Percentiles rank a stretch among this genome's conserved stretches.
Evolutionary conservation across 345 rosid genomes (phyloP).

Genomic region (Mangifera indica): DNA sequence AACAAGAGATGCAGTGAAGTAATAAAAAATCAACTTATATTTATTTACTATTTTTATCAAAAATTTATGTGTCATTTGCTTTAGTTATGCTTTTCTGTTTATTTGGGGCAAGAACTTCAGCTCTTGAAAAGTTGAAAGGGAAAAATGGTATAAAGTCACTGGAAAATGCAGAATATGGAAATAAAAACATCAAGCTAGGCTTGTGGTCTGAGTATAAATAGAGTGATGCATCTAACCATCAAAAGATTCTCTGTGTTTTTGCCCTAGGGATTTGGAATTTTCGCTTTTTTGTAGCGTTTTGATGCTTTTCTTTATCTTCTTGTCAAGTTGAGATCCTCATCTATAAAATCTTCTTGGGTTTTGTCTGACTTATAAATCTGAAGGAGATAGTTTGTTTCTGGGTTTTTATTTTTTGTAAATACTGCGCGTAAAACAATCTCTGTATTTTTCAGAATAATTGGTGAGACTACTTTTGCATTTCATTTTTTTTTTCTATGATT

Average conservation of each 20-base stretch:
- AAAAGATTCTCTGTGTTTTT: slow-evolving; percentile 12
- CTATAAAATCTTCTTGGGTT: too few relatives aligned
- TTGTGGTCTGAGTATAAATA: slow-evolving; percentile 22
- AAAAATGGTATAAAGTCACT: too few relatives aligned
- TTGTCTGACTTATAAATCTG: too few relatives aligned
- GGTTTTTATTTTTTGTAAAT: not conserved
- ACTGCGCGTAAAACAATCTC: slow-evolving; percentile 3
- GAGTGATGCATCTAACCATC: slow-evolving; percentile 13
- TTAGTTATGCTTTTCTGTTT: too few relatives aligned
- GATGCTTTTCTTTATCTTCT: not conserved
- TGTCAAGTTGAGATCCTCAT: too few relatives aligned
- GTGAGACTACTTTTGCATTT: slow-evolving; percentile 10
- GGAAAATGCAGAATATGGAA: not conserved
- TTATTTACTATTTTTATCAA: too few relatives aligned
- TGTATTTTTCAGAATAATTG: not conserved
- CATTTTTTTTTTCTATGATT: not conserved
- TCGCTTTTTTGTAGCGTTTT: not conserved
- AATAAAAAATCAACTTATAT: too few relatives aligned
- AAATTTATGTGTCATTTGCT: too few relatives aligned
- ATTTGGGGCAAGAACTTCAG: too few relatives aligned
- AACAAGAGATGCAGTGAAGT: too few relatives aligned
- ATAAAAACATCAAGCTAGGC: not conserved
- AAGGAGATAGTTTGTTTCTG: not conserved
- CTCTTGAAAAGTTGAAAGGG: not conserved
- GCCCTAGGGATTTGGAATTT: slow-evolving; percentile 24